These are phyloP conservation scores for Byssothecium circinans DNA, from an alignment of 2,329 filamentous ascomycete genomes.

Conservation along the genomic window DNA sequence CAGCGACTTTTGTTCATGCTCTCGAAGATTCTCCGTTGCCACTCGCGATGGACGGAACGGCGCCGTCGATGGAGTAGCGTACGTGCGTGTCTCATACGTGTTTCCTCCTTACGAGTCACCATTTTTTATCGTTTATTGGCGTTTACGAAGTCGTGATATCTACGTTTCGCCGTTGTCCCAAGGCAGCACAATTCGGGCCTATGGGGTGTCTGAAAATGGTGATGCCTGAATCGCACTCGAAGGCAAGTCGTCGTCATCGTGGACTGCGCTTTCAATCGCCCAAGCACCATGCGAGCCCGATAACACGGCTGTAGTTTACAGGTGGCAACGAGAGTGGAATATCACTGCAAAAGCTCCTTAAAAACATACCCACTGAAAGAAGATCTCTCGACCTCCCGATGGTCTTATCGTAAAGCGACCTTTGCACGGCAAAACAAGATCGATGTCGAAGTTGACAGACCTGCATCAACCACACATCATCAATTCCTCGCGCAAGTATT, in stretches of 20 bases:
- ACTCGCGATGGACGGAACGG: not conserved
- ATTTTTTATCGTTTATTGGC: not conserved
- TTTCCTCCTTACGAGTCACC: slow-evolving; percentile 19
- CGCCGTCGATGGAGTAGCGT: slow-evolving; percentile 6
- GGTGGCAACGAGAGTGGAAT: too few species aligned
- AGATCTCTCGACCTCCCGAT: too few species aligned
- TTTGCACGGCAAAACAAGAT: too few species aligned
- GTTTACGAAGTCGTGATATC: not conserved
- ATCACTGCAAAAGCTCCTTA: too few species aligned
- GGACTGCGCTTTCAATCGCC: not conserved
- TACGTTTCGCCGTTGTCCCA: slow-evolving; percentile 18
- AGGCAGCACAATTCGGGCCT: slow-evolving; percentile 35
- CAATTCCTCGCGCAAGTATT: too few species aligned
- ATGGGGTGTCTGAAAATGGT: slow-evolving; percentile 21
- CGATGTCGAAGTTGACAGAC: too few species aligned
- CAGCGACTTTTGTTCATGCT: not conserved
- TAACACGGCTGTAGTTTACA: too few species aligned
- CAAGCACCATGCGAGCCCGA: too few species aligned
- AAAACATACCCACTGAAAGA: too few species aligned
- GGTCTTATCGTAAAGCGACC: too few species aligned
- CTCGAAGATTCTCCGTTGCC: slow-evolving; percentile 3
- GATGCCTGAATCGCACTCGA: slow-evolving; percentile 27
- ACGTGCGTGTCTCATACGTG: slow-evolving; percentile 23
- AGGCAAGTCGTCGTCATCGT: not conserved
- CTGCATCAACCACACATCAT: too few species aligned